phyloP scores from a whole-genome alignment of 139 green algal genomes.

The Astrephomene gubernaculifera region DNA sequence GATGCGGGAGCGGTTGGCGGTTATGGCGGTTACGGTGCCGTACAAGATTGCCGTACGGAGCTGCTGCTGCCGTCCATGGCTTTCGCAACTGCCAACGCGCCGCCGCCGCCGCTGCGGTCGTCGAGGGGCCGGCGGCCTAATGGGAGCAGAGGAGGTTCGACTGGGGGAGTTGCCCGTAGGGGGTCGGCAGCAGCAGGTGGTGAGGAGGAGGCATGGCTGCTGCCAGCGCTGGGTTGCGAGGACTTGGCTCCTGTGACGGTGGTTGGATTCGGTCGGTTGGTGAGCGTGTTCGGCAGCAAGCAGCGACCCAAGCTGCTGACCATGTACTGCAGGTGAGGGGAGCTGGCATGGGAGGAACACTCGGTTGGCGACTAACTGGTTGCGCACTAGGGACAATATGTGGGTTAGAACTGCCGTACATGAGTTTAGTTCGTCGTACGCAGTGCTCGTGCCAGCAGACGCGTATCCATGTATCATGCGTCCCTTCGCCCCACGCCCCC shows the following conservation, averaged over 20 bases:
- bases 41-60: not conserved
- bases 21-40: not conserved
- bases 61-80: constrained; percentile 33
- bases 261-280: constrained; percentile 62
- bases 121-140: too few species aligned
- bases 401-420: too few species aligned
- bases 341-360: not conserved
- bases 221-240: not conserved
- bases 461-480: too few species aligned
- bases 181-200: not conserved
- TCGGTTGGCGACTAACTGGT: too few species aligned
- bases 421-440: too few species aligned
- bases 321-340: constrained; percentile 59
- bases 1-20: not conserved
- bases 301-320: constrained; percentile 79
- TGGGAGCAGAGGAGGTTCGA: too few species aligned
- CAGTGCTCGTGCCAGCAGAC: too few species aligned
- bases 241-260: constrained; percentile 31
- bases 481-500: not conserved
- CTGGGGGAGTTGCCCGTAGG: too few species aligned
- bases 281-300: constrained; percentile 77
- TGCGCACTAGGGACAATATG: too few species aligned
- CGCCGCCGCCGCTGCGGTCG: not conserved
- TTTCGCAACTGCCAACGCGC: not conserved
- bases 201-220: not conserved